Base-by-base conservation (phyloP, 164 flowering plant species). In the Nymphaea colorata region DNA sequence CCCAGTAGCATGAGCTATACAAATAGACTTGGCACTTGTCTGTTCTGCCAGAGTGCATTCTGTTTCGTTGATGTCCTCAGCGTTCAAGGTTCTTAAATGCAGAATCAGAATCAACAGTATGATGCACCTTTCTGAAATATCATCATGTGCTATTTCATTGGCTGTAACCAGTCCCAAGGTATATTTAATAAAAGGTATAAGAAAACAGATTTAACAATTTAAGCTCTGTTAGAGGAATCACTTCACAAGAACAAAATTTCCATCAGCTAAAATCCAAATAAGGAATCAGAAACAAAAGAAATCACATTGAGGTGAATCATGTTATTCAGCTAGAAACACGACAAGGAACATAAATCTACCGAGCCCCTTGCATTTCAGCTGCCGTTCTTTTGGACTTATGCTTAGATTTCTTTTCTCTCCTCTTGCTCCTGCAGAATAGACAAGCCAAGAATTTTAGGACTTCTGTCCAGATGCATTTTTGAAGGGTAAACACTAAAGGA, bases 331-430 rank as follows among this genome's bases (percentile, higher is more conserved):
- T 8, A 4, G 5, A 14, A 47, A 47, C 12, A 47, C 4, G 6
- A 7, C 7, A 61, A 61, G 64, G 6, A 17, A 61, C 64, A n/a
- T 61, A 61, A 11, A 36, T 17, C 64, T 17, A n/a, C 42, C 82
- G 79, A 18, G 65, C 68, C 62, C 73, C 74, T 67, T 74, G 83
- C 44, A 43, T 70, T 72, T 80, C 84, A 61, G 75, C 78, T 61
- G 83, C 70, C 63, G 75, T 78, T 76, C 66, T 82, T 70, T 75
- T 81, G n/a, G 88, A 83, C 75, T 84, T 85, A 82, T 87, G 90
- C 75, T 87, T 89, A 14, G 95, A 86, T 78, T 82, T 89, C 86
- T 87, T 89, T 70, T 87, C 57, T 0, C 57, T 10, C 14, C 14
- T 51, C 14, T 15, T 51, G 57, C 57, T 51, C 15, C 57, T 51